These are phyloP conservation scores for Nidula microcarpa DNA, from an alignment of 768 basidiomycete genomes.

Conservation along the genomic window DNA sequence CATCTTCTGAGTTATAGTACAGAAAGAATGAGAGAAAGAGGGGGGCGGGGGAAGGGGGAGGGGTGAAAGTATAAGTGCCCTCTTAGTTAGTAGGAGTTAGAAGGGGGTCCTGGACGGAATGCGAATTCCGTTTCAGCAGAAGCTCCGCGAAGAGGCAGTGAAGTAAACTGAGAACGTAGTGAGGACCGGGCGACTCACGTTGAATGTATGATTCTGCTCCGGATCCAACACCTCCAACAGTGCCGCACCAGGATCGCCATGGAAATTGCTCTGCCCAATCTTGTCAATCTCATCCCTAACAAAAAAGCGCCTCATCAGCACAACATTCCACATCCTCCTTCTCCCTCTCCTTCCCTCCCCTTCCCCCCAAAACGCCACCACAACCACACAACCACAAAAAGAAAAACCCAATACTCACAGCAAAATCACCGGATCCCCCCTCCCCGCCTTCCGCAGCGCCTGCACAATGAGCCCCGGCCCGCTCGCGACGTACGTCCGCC, in stretches of 20 bases:
- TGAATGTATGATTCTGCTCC: constrained; percentile 85
- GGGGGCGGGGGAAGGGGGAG: too few species aligned
- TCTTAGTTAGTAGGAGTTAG: too few species aligned
- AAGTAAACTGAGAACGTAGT: too few species aligned
- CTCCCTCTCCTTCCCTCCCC: background rate
- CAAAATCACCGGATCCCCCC: constrained; percentile 77
- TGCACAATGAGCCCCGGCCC: constrained; percentile 85
- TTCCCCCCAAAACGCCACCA: background rate
- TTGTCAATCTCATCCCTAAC: constrained; percentile 88
- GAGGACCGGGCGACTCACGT: constrained; percentile 35
- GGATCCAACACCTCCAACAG: constrained; percentile 91
- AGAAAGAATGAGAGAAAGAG: too few species aligned
- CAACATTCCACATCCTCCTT: background rate
- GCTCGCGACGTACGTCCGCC: constrained; percentile 88
- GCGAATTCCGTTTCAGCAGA: too few species aligned
- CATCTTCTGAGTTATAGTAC: too few species aligned
- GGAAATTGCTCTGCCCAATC: constrained; percentile 81
- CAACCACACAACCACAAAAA: background rate
- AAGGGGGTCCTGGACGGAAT: too few species aligned
- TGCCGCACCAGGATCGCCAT: constrained; percentile 90
- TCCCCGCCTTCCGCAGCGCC: constrained; percentile 79
- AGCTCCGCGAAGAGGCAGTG: too few species aligned
- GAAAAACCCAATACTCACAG: constrained; percentile 41
- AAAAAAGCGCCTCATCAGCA: constrained; percentile 4
- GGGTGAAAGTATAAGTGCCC: too few species aligned